These are phyloP conservation scores for Myxozyma melibiosi DNA, from an alignment of 805 yeast genomes.

Conservation along the genomic window DNA sequence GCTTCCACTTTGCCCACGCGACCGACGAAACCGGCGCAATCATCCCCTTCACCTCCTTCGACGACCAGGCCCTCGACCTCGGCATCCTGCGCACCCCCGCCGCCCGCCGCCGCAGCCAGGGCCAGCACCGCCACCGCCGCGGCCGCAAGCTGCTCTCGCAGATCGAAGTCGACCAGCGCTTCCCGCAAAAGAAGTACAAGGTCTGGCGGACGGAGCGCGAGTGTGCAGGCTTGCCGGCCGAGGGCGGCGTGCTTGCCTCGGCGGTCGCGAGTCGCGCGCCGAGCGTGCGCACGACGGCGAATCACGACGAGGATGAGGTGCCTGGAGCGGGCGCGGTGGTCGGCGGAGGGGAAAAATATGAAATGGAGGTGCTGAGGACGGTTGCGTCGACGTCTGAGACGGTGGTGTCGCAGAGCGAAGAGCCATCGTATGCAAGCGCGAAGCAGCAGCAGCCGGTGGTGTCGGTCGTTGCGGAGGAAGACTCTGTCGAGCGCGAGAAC, in stretches of 20 bases:
- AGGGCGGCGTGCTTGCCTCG: constrained; percentile 22
- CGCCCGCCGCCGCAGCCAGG: too few relatives aligned
- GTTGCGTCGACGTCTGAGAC: constrained; percentile 5
- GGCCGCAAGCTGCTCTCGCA: constrained; percentile 37
- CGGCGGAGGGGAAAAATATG: neutral
- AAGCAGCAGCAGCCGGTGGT: too few relatives aligned
- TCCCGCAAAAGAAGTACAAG: constrained; percentile 41
- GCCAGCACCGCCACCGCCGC: constrained; percentile 33
- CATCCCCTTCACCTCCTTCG: constrained; percentile 11
- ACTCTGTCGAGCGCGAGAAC: neutral
- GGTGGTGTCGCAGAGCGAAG: neutral
- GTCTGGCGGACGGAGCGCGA: constrained; percentile 39
- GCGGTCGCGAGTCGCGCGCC: constrained; percentile 11
- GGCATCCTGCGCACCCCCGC: constrained; percentile 27
- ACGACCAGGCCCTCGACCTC: constrained; percentile 21
- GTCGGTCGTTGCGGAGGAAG: neutral
- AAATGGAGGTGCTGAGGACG: neutral
- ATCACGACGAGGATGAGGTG: neutral
- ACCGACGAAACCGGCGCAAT: constrained; percentile 5
- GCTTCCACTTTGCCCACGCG: constrained; percentile 22
- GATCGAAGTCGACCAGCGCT: constrained; percentile 39
- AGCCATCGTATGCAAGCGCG: too few relatives aligned
- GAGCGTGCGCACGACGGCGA: constrained; percentile 2
- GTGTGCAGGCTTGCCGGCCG: constrained; percentile 26
- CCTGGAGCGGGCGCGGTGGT: neutral